phyloP scores from a whole-genome alignment of 768 basidiomycete genomes.

The Leccinum ochraceum region DNA sequence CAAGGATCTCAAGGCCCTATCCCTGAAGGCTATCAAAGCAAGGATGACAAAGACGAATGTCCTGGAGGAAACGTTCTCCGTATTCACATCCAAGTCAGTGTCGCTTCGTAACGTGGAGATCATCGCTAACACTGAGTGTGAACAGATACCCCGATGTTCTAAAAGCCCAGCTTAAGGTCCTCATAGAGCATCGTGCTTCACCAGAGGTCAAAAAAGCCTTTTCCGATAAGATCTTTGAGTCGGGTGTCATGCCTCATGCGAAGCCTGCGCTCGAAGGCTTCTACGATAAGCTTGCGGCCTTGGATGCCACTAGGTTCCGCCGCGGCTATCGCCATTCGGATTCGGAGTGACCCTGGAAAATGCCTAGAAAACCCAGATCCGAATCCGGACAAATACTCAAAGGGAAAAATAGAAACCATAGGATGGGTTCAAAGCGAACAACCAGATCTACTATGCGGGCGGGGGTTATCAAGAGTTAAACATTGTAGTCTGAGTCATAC shows the following conservation, averaged over 20 bases:
- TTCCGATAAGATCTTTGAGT: constrained; percentile 9
- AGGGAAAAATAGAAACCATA: too few species aligned
- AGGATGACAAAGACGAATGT: constrained; percentile 23
- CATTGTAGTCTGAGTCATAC: too few species aligned
- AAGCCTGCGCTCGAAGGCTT: constrained; percentile 16
- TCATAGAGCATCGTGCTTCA: constrained; percentile 8
- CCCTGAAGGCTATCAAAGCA: constrained; percentile 21
- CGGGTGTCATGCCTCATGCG: constrained; percentile 9
- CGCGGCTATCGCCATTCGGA: too few species aligned
- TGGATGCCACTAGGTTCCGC: neutral
- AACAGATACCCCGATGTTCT: constrained; percentile 24
- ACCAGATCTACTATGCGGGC: too few species aligned
- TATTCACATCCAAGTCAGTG: constrained; percentile 27
- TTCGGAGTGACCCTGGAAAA: too few species aligned
- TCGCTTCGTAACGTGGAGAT: neutral
- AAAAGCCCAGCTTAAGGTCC: constrained; percentile 19
- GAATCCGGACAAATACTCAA: too few species aligned
- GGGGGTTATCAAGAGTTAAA: too few species aligned
- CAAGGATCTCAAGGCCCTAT: constrained; percentile 16
- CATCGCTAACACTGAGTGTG: neutral
- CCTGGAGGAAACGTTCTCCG: constrained; percentile 29
- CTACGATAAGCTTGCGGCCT: constrained; percentile 14
- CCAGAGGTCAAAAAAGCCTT: constrained; percentile 19
- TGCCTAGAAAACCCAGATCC: too few species aligned
- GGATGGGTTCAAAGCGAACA: too few species aligned